These are phyloP conservation scores for Marvania coccoides DNA, from an alignment of 139 green algal genomes.

Conservation along the genomic window DNA sequence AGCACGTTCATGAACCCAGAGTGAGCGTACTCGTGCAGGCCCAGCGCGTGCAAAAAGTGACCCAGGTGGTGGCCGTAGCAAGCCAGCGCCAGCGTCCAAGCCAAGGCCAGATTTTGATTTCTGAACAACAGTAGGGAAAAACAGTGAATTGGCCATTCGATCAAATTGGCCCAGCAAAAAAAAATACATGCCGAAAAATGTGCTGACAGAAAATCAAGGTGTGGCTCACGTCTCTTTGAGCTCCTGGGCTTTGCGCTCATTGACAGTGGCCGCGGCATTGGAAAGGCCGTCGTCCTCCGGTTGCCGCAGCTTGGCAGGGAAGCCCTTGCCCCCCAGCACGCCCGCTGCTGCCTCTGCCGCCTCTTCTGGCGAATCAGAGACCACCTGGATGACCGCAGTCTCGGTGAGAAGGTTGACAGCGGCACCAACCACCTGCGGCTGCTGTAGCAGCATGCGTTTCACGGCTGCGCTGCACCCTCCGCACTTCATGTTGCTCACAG, in stretches of 20 bases:
- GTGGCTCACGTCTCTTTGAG: conserved; percentile 28
- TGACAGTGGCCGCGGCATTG: conserved; percentile 24
- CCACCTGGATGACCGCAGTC: conserved; percentile 50
- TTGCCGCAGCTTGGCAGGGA: conserved; percentile 43
- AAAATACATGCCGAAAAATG: not conserved
- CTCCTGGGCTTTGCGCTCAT: conserved; percentile 38
- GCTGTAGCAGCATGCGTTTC: conserved; percentile 47
- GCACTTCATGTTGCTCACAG: conserved; percentile 67
- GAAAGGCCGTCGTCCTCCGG: conserved; percentile 12
- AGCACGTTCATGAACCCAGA: conserved; percentile 52
- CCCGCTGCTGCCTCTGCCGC: conserved; percentile 7
- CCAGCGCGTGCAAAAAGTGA: conserved; percentile 59
- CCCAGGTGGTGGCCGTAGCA: conserved; percentile 79
- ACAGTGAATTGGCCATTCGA: not conserved
- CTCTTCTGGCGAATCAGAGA: not conserved
- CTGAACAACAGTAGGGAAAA: conserved; percentile 1
- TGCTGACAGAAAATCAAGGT: not conserved
- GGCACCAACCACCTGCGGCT: conserved; percentile 34
- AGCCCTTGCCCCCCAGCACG: conserved; percentile 61
- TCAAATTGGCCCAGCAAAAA: too few relatives aligned
- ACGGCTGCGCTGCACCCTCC: conserved; percentile 62
- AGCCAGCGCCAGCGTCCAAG: conserved; percentile 64
- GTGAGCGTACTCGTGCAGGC: conserved; percentile 33
- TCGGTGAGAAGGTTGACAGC: conserved; percentile 68
- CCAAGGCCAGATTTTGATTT: conserved; percentile 51